A percentile compares a stretch with the other conserved stretches of the same genome.
Evolutionary conservation across 345 rosid species (phyloP).

Genomic region (Salix caprea): DNA sequence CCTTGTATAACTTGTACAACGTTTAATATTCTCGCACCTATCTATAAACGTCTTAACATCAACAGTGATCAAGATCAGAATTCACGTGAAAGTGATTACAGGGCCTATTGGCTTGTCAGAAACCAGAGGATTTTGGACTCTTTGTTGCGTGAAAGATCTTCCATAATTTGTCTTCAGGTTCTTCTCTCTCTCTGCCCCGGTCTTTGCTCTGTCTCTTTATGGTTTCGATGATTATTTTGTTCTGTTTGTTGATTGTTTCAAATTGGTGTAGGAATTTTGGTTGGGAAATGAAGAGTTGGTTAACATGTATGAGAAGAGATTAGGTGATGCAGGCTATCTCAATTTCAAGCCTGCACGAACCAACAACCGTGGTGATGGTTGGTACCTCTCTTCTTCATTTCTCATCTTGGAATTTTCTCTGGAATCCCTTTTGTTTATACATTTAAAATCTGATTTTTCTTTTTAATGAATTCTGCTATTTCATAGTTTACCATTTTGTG

Average conservation of each 20-base stretch:
- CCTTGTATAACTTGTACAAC: constrained; percentile 85
- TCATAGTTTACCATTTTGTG: not conserved
- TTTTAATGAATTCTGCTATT: not conserved
- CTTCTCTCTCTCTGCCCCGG: not conserved
- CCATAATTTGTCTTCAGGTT: constrained; percentile 92
- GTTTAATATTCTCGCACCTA: constrained; percentile 85
- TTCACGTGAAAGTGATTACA: constrained; percentile 72
- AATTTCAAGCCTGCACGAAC: constrained; percentile 78
- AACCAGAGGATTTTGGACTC: constrained; percentile 79
- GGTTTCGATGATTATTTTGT: not conserved
- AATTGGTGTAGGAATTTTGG: constrained; percentile 74
- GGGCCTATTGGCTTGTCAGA: constrained; percentile 65
- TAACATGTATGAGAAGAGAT: constrained; percentile 70
- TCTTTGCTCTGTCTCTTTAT: not conserved
- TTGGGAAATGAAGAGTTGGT: constrained; percentile 87
- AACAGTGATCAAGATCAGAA: constrained; percentile 35
- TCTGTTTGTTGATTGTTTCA: not conserved
- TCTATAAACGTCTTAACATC: constrained; percentile 60
- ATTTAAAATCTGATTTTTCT: not conserved
- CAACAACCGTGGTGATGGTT: constrained; percentile 96
- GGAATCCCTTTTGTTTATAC: not conserved
- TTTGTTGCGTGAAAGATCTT: constrained; percentile 69
- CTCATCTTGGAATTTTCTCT: not conserved
- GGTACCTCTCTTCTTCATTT: not conserved
- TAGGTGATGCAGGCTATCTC: constrained; percentile 79